These are phyloP conservation scores for Collybia mongolica DNA, from an alignment of 768 basidiomycete species.

Conservation along the genomic window DNA sequence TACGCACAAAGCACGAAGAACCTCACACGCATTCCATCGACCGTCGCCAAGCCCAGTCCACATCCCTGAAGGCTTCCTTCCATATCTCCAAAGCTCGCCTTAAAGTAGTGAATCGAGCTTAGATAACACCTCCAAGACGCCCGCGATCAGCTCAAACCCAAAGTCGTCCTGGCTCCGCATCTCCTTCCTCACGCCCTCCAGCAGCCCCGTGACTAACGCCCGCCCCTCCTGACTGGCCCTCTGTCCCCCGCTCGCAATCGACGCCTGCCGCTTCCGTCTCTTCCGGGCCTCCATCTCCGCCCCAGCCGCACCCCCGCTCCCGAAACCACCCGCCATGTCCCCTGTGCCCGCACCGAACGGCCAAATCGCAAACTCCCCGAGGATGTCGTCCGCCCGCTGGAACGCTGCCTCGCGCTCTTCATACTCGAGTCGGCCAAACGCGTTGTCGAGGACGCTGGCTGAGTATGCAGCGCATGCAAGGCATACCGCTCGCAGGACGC, in stretches of 20 bases:
- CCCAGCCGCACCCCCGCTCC: slow-evolving; percentile 16
- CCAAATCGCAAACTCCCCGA: slow-evolving; percentile 90
- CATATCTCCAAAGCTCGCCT: slow-evolving; percentile 9
- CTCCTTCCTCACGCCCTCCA: slow-evolving; percentile 75
- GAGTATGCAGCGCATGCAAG: slow-evolving; percentile 92
- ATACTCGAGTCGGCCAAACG: slow-evolving; percentile 83
- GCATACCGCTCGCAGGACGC: slow-evolving; percentile 77
- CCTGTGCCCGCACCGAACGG: slow-evolving; percentile 60
- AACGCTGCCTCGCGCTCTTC: slow-evolving; percentile 95
- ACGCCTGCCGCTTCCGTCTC: slow-evolving; percentile 33
- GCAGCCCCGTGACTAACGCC: slow-evolving; percentile 71
- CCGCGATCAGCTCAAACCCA: slow-evolving; percentile 88
- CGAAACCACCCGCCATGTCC: slow-evolving; percentile 20
- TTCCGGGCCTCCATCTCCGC: slow-evolving; percentile 25
- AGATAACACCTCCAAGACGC: slow-evolving; percentile 89
- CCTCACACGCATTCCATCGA: no score
- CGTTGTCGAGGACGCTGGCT: slow-evolving; percentile 94
- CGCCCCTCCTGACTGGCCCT: slow-evolving; percentile 47
- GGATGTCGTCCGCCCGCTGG: slow-evolving; percentile 88
- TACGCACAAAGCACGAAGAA: no score
- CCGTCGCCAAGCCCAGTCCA: no score
- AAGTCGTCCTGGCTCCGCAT: slow-evolving; percentile 71
- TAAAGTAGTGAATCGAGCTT: slow-evolving; percentile 86
- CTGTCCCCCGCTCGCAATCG: slow-evolving; percentile 57
- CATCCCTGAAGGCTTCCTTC: no score